Base-by-base conservation (phyloP, 2,329 filamentous ascomycete species). In the Dactylonectria estremocensis region DNA sequence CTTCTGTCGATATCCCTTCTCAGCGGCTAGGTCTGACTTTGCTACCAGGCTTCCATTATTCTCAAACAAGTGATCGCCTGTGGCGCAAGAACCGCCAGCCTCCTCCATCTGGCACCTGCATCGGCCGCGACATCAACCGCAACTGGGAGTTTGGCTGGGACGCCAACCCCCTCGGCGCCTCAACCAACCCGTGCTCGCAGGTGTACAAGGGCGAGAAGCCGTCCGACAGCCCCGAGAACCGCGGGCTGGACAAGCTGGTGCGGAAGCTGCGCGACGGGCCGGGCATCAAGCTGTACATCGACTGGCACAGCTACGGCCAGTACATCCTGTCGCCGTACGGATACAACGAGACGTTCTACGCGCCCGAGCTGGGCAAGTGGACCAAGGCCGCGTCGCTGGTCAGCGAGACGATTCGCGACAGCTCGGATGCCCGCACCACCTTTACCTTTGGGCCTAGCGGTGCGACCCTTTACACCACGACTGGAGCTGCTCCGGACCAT, bases 101-200 rank as follows among this genome's bases (percentile, higher is more conserved):
- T 7, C 77, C 73, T 13, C 75, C 76, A 1, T 66, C 57, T 10
- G 73, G 74, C n/a, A 75, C 74, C 50, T 88, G 86, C 72, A 67
- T 83, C 52, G 87, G 86, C n/a, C 80, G 80, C 7, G 87, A 89
- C 68, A 82, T 87, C 69, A 88, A 89, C 77, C 83, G 87, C 58
- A 88, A 88, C 76, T 88, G 86, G 86, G 82, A 83, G 40, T 85
- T 82, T 64, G 80, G 78, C 61, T 88, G 86, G 87, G 80, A 80
- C 57, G 73, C 83, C 1, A 79, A 79, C 16, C 77, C 80, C 4
- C 80, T 77, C 16, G 85, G 86, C 37, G 82, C 84, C 3, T 86
- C 83, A 0, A 85, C 83, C 2, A 79, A 86, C 71, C 85, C 86
- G 20, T 87, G 86, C 77, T 78, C 76, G 2, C 78, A 88, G 72